Conservation (phyloP, 2,329 filamentous ascomycete species). For the Hypoxylon sp. region DNA sequence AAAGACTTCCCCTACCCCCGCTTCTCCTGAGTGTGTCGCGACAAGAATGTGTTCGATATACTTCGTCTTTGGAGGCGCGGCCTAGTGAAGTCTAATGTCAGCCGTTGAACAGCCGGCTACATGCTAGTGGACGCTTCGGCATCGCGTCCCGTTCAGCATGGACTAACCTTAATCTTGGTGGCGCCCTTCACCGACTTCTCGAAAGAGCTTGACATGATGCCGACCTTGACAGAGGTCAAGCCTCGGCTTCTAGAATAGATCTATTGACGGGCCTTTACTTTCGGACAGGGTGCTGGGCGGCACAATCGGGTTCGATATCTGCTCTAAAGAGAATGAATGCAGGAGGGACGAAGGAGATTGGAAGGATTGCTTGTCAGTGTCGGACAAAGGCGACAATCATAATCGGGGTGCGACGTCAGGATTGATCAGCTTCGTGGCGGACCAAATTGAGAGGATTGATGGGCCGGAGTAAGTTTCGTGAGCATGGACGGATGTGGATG, state of each 20-base stretch:
- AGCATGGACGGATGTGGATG: conserved; percentile 8
- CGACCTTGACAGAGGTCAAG: conserved; percentile 12
- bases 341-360: conserved; percentile 11
- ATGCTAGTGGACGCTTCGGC: too few species aligned
- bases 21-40: conserved; percentile 93
- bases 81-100: conserved; percentile 58
- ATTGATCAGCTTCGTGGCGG: conserved; percentile 26
- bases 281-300: conserved; percentile 19
- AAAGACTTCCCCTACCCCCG: conserved; percentile 95
- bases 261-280: conserved; percentile 7
- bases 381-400: conserved; percentile 37
- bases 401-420: conserved; percentile 39
- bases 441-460: conserved; percentile 27
- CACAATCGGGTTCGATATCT: conserved; percentile 12
- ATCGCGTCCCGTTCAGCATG: too few species aligned
- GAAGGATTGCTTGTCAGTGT: conserved; percentile 33
- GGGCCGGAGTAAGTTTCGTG: conserved; percentile 18
- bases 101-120: too few species aligned
- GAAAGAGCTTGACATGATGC: conserved; percentile 81
- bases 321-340: conserved; percentile 8
- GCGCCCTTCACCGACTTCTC: conserved; percentile 99
- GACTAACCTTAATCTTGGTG: conserved; percentile 90
- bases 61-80: conserved; percentile 96
- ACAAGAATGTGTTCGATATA: conserved; percentile 98
- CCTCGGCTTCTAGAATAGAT: conserved; percentile 16